A percentile compares a stretch with the other conserved stretches of the same genome.
Evolutionary conservation across 192 early-diverging fungal genomes (phyloP).

Genomic region (Umbelopsis vinacea): DNA sequence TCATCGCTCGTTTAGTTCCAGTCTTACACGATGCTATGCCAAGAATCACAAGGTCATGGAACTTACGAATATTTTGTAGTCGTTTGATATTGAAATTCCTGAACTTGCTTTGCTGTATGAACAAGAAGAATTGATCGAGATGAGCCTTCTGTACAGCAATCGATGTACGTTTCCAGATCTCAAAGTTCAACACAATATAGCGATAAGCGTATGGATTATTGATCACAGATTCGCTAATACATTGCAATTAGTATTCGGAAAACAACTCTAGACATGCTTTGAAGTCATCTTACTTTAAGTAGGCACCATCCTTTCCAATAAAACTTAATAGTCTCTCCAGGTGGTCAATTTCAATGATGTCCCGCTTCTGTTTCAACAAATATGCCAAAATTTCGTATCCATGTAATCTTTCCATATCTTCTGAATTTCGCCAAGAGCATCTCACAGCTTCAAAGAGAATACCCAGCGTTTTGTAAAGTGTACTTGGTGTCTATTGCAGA

Average conservation of each 20-base stretch:
- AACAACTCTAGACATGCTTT: no score
- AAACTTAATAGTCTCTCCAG: slow-evolving; percentile 63
- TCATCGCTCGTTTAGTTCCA: not conserved
- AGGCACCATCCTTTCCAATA: slow-evolving; percentile 61
- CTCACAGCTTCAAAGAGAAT: slow-evolving; percentile 64
- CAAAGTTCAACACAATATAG: slow-evolving; percentile 68
- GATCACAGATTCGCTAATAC: slow-evolving; percentile 62
- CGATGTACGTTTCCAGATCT: slow-evolving; percentile 65
- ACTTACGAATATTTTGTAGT: slow-evolving; percentile 62
- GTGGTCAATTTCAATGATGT: slow-evolving; percentile 57
- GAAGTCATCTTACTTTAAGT: slow-evolving; percentile 48
- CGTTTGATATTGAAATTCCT: slow-evolving; percentile 61
- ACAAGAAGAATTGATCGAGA: slow-evolving; percentile 63
- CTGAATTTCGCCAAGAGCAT: slow-evolving; percentile 70
- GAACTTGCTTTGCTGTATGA: slow-evolving; percentile 59
- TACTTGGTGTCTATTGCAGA: slow-evolving; percentile 45
- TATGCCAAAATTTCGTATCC: slow-evolving; percentile 70
- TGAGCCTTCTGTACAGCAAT: slow-evolving; percentile 59
- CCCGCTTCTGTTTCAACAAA: slow-evolving; percentile 66
- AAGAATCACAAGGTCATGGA: not conserved
- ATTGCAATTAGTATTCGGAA: not conserved
- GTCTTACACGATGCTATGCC: not conserved
- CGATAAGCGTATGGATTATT: slow-evolving; percentile 67
- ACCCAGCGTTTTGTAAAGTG: slow-evolving; percentile 53
- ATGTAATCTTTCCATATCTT: slow-evolving; percentile 72